These are phyloP conservation scores for Colletotrichum orbiculare DNA, from an alignment of 2,329 filamentous ascomycete genomes.

Conservation along the genomic window DNA sequence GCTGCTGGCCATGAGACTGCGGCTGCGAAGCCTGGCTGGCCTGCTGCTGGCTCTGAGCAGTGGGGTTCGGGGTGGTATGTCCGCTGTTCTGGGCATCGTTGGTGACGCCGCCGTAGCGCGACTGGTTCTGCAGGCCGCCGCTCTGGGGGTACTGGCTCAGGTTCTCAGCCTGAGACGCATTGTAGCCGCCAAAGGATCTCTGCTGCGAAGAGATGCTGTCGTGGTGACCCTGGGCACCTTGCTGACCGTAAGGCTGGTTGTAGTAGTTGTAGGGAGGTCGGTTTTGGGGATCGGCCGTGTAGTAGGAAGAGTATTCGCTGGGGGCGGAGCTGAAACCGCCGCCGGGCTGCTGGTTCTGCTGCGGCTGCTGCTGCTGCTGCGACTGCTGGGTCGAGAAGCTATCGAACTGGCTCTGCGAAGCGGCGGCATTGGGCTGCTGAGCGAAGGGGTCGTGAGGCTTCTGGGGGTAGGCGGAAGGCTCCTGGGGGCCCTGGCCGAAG, in stretches of 20 bases:
- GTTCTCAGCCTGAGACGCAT: conserved; percentile 70
- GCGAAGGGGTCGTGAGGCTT: conserved; percentile 91
- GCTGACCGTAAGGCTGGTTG: conserved; percentile 67
- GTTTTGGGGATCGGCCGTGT: conserved; percentile 78
- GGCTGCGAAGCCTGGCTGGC: conserved; percentile 56
- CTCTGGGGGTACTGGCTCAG: conserved; percentile 80
- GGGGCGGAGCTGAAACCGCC: conserved; percentile 79
- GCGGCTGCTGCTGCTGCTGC: conserved; percentile 62
- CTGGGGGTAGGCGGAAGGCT: conserved; percentile 70
- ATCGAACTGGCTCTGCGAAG: conserved; percentile 69
- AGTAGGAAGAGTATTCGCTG: conserved; percentile 86
- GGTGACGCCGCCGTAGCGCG: conserved; percentile 66
- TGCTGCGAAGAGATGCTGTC: conserved; percentile 77
- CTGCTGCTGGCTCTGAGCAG: conserved; percentile 63
- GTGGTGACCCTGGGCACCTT: conserved; percentile 73
- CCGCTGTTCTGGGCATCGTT: conserved; percentile 86
- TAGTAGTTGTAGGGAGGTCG: conserved; percentile 85
- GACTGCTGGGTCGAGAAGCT: conserved; percentile 57
- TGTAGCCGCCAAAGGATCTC: conserved; percentile 82
- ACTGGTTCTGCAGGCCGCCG: conserved; percentile 67
- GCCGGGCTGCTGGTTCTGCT: conserved; percentile 67
- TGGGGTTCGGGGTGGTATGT: conserved; percentile 89
- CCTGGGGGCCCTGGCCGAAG: conserved; percentile 73
- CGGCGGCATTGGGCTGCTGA: conserved; percentile 75
- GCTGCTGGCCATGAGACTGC: conserved; percentile 56